Base-by-base conservation (phyloP, 371 early-diverging fungal genomes). In the Mortierella sp. region DNA sequence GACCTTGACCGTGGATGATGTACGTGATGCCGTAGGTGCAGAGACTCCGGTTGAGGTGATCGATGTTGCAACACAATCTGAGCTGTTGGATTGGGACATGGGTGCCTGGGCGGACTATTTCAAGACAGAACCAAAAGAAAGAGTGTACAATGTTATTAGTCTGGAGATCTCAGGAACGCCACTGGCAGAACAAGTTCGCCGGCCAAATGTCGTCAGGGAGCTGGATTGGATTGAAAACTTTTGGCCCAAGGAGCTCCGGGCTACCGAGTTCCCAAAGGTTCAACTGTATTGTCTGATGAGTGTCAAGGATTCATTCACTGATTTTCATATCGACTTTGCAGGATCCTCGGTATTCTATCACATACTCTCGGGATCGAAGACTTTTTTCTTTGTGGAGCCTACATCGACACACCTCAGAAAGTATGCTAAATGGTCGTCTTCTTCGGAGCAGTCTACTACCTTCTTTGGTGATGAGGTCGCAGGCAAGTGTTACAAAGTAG, bases 241-340 rank as follows among this genome's bases (percentile, higher is more conserved):
- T 68, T 96, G 97, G 97, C 97, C 97, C 2, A 46, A 62, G 9
- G 72, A 85, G 16, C 69, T 83, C 28, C 73, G 82, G 55, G 80
- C 76, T 18, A 72, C 76, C 23, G 92, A 91, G 70, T 93, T 89
- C 61, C 96, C 97, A 21, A 87, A 87, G 64, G 95, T 95, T 0
- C 94, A 95, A 64, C 81, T 94, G 8, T 96, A 95, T 72, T 96
- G 95, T 62, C 80, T 96, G 59, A 95, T 96, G 96, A 91, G 94
- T 50, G 94, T 94, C 26, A 86, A 88, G 70, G 91, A 92, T 51
- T 91, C 93, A 6, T 96, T 91, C 72, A 96, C 95, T 19, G 96
- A 96, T 66, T 93, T 93, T 67, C 95, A 95, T 79, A 89, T 96
- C 58, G 97, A 96, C 81, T 95, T 96, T 81, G 95, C 94, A 24